A percentile compares a stretch with the other conserved stretches of the same genome.
Evolutionary conservation across 106 monocot species (phyloP).

Genomic region (Dendrobium huoshanense): DNA sequence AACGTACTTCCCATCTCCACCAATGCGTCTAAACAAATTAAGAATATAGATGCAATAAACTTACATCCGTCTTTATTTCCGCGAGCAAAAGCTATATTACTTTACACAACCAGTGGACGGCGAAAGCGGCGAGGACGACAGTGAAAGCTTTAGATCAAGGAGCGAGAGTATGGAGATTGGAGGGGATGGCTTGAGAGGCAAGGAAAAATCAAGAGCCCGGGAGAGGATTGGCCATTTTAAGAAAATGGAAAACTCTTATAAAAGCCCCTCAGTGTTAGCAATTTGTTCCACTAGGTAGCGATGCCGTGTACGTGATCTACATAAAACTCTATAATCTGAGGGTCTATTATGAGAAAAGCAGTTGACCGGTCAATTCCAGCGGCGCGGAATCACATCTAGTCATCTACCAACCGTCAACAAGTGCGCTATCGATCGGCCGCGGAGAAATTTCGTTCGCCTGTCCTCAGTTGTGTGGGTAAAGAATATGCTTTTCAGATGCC

Average conservation of each 20-base stretch:
- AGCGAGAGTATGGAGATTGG: neutral
- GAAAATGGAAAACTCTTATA: neutral
- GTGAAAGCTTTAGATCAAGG: neutral
- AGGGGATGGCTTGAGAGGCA: neutral
- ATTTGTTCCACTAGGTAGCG: neutral
- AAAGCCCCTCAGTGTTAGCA: neutral
- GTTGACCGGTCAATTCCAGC: neutral
- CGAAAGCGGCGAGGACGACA: neutral
- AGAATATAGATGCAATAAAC: neutral
- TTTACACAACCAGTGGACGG: neutral
- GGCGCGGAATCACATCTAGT: neutral
- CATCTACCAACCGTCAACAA: neutral
- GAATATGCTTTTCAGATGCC: too few species aligned
- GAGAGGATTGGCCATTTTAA: neutral
- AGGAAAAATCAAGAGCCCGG: neutral
- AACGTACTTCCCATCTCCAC: neutral
- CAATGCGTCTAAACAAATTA: neutral
- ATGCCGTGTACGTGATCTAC: neutral
- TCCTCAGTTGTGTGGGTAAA: neutral
- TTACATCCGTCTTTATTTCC: neutral
- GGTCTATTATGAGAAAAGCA: neutral
- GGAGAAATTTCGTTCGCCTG: neutral
- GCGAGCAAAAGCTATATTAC: neutral
- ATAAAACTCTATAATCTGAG: neutral
- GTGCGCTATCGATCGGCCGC: neutral